Base-by-base conservation (phyloP, 257 asterid species). In the Ballota nigra region DNA sequence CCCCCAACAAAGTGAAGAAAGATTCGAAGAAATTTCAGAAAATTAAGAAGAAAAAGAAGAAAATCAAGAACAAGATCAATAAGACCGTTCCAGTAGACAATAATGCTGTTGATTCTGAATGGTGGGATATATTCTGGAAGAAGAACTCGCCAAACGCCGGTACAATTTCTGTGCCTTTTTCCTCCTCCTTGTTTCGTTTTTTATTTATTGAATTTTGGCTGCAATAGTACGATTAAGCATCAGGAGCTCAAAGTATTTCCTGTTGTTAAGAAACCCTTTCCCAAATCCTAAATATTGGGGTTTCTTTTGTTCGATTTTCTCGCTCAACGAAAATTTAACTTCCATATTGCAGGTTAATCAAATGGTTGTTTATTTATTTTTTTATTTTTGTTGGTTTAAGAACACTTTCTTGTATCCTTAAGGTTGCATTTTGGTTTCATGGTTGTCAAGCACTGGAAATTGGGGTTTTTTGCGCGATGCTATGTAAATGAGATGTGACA, bases 41-140 rank as follows among this genome's bases (percentile, higher is more conserved):
- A 68, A 70, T 58, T 60, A 86, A 81, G 81, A 86, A 83, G 66
- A 90, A 90, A 78, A 90, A 85, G 86, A 88, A 75, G 79, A 85
- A 74, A 53, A 85, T 69, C 34, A 89, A 84, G 75, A 85, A 68
- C 72, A 89, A 72, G 76, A 77, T 57, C 63, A 68, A 19, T 53
- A 85, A 75, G 70, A 38, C 83, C 22, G 81, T 66, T 29, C 83
- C 85, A 33, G 77, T 78, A 6, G 97, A 90, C 68, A 88, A 78
- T 72, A 84, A 71, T 75, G 93, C 92, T 8, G 51, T 85, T 76
- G 97, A 92, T 75, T 85, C 86, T 59, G 98, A 93, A 72, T 93
- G 97, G 96, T 93, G 98, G 98, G 91, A 86, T 51, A 68, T 86
- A 20, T 91, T 89, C 87, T 91, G 89, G 96, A 83, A 68, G 73